A percentile compares a stretch with the other conserved stretches of the same genome.
Evolutionary conservation across 202 grass and related monocot genomes (phyloP).

Genomic region (Eragrostis tef): DNA sequence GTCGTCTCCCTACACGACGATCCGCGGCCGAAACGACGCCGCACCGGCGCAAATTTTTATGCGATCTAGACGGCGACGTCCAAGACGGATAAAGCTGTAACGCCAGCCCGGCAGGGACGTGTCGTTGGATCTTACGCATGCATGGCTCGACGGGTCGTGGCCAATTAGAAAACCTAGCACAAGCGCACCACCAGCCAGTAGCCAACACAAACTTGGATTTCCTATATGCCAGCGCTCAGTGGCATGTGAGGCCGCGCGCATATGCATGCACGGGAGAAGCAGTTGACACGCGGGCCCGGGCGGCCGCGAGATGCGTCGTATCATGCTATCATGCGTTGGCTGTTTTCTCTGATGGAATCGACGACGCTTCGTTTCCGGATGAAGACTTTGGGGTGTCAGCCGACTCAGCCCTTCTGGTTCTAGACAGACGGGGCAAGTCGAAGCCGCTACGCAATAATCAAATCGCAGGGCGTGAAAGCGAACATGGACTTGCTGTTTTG

Average conservation of each 20-base stretch:
- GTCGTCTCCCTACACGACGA: neutral
- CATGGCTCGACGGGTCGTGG: neutral
- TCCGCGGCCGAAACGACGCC: slow-evolving; percentile 33
- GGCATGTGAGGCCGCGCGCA: slow-evolving; percentile 26
- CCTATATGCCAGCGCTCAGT: neutral
- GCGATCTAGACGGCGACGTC: slow-evolving; percentile 43
- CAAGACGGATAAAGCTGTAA: neutral
- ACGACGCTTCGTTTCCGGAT: neutral
- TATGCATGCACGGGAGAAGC: neutral
- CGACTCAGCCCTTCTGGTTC: neutral
- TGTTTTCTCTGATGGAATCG: too few species aligned
- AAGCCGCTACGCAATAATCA: slow-evolving; percentile 39
- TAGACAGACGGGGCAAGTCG: slow-evolving; percentile 43
- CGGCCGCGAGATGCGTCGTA: slow-evolving; percentile 12
- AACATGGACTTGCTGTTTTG: slow-evolving; percentile 43
- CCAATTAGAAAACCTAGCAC: neutral
- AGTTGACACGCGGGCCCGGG: slow-evolving; percentile 2
- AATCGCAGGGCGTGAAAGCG: neutral
- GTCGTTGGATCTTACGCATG: neutral
- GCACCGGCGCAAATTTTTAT: neutral
- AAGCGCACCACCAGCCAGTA: neutral
- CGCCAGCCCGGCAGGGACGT: too few species aligned
- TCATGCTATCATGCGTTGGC: neutral
- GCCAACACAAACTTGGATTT: slow-evolving; percentile 24
- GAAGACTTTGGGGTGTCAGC: neutral